Conservation (phyloP, 2,329 filamentous ascomycete species). For the Alternaria longipes region DNA sequence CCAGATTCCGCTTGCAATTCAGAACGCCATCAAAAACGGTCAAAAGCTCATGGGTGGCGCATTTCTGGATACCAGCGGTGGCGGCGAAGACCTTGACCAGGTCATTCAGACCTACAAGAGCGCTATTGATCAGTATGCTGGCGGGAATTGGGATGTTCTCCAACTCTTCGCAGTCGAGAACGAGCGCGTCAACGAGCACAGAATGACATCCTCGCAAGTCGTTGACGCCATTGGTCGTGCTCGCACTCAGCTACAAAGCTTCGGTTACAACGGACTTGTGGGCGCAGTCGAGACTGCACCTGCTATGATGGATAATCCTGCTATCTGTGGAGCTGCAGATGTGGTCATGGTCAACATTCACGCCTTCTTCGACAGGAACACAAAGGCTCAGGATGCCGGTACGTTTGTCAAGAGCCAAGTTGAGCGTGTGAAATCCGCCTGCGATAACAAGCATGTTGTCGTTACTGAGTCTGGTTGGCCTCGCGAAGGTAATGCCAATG, state of each 20-base stretch:
- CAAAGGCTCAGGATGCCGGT: conserved; percentile 69
- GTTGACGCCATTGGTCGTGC: conserved; percentile 66
- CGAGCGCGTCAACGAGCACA: conserved; percentile 72
- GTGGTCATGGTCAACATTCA: conserved; percentile 85
- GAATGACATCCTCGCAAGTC: conserved; percentile 62
- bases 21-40: conserved; percentile 69
- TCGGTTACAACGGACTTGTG: conserved; percentile 76
- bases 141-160: conserved; percentile 72
- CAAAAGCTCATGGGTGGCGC: conserved; percentile 80
- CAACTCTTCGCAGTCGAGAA: conserved; percentile 82
- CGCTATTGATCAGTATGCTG: conserved; percentile 57
- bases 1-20: conserved; percentile 70
- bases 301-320: conserved; percentile 70
- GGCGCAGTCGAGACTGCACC: conserved; percentile 83
- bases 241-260: conserved; percentile 64
- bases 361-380: conserved; percentile 79
- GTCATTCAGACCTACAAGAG: conserved; percentile 70
- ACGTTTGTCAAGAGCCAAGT: conserved; percentile 70
- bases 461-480: conserved; percentile 91
- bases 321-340: conserved; percentile 77
- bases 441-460: conserved; percentile 68
- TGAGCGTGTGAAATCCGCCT: conserved; percentile 57
- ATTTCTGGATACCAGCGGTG: conserved; percentile 64
- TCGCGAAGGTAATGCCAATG: conserved; percentile 71
- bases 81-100: conserved; percentile 53